Evolutionary conservation across 768 basidiomycete genomes (phyloP).

Genomic region (Boletus sensibilis): DNA sequence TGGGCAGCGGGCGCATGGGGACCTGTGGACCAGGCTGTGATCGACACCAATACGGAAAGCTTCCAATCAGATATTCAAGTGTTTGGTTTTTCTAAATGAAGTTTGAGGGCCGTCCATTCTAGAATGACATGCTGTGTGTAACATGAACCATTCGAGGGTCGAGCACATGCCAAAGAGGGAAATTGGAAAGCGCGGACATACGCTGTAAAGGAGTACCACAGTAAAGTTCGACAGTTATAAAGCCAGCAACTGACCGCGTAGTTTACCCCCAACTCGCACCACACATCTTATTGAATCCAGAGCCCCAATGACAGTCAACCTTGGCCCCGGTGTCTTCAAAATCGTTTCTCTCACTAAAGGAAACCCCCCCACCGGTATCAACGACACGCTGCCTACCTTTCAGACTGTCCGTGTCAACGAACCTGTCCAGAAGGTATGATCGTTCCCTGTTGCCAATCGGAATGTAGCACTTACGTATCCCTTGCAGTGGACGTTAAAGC

Average conservation of each 20-base stretch:
- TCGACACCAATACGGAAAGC: background rate
- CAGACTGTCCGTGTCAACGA: background rate
- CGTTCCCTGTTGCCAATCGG: no score
- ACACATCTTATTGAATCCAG: background rate
- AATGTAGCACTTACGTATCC: background rate
- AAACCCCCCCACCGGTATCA: background rate
- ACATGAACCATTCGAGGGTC: background rate
- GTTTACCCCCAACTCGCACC: background rate
- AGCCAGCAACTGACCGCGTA: background rate
- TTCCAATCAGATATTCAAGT: background rate
- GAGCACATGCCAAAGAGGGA: no score
- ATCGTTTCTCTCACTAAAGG: background rate
- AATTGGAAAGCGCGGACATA: no score
- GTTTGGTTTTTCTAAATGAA: background rate
- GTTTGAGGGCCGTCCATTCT: no score
- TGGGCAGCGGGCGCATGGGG: background rate
- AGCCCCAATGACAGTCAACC: background rate
- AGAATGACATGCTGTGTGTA: background rate
- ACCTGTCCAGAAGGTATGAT: background rate
- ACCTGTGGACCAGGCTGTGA: no score
- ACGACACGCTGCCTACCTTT: background rate
- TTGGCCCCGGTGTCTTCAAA: accelerated
- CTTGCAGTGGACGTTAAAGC: background rate
- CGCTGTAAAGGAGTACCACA: background rate
- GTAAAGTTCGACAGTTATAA: background rate